These are phyloP conservation scores for Alternaria longipes DNA, from an alignment of 2,329 filamentous ascomycete genomes.

Conservation along the genomic window DNA sequence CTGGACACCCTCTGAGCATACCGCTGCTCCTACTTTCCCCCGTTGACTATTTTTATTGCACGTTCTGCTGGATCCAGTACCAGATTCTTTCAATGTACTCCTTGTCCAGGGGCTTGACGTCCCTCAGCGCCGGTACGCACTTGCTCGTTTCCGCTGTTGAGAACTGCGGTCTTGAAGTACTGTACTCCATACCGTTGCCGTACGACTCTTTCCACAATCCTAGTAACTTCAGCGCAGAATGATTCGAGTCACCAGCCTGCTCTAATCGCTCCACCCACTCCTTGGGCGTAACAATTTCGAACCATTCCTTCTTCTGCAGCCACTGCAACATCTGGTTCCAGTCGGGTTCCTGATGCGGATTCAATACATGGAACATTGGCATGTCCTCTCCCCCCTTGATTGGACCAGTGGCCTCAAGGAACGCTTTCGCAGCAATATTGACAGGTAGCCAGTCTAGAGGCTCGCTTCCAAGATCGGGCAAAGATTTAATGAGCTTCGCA, in stretches of 20 bases:
- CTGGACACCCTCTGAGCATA: not conserved
- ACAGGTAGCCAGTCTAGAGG: constrained; percentile 48
- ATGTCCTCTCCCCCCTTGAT: constrained; percentile 14
- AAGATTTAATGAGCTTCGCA: constrained; percentile 35
- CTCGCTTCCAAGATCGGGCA: constrained; percentile 42
- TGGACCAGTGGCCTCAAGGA: constrained; percentile 50
- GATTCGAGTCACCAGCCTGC: constrained; percentile 39
- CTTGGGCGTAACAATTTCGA: constrained; percentile 54
- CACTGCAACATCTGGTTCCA: constrained; percentile 60
- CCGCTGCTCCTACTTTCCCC: not conserved
- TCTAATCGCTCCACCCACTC: constrained; percentile 58
- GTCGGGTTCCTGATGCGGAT: constrained; percentile 54
- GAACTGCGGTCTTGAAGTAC: constrained; percentile 38
- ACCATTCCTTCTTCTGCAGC: constrained; percentile 50
- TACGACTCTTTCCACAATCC: constrained; percentile 61
- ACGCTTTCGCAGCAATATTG: constrained; percentile 58
- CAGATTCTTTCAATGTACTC: constrained; percentile 56
- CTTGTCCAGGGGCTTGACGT: constrained; percentile 55
- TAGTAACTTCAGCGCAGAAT: constrained; percentile 60
- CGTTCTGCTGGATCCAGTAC: constrained; percentile 47
- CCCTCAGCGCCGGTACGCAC: constrained; percentile 47
- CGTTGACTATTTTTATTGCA: constrained; percentile 17
- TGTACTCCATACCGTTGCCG: constrained; percentile 20
- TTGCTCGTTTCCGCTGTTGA: constrained; percentile 46
- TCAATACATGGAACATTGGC: constrained; percentile 61